Evolutionary conservation across 2,329 filamentous ascomycete species (phyloP).

Genomic region (Falciphora oryzae): DNA sequence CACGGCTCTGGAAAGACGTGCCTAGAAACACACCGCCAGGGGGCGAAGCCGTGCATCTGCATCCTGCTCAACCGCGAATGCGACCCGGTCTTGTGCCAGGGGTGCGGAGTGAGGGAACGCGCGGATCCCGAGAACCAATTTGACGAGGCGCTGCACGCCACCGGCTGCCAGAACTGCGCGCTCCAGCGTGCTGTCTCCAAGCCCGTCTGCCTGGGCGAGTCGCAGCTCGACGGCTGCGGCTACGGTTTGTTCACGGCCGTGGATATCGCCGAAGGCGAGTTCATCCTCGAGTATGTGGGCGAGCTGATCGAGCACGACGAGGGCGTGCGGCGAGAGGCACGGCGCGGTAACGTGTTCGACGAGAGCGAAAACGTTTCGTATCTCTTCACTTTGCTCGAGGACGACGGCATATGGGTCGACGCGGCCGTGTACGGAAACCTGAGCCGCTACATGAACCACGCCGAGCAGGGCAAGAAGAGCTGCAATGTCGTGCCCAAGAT

Average conservation of each 20-base stretch:
- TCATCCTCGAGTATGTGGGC: constrained; percentile 74
- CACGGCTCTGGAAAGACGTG: constrained; percentile 53
- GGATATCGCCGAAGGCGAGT: constrained; percentile 61
- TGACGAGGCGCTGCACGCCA: constrained; percentile 47
- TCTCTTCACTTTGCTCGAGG: constrained; percentile 53
- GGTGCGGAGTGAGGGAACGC: constrained; percentile 63
- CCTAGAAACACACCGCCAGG: constrained; percentile 47
- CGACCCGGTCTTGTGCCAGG: constrained; percentile 67
- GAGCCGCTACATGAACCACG: constrained; percentile 79
- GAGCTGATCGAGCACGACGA: constrained; percentile 69
- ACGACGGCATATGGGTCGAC: constrained; percentile 64
- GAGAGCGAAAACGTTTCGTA: constrained; percentile 61
- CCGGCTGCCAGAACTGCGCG: constrained; percentile 65
- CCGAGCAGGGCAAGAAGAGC: constrained; percentile 44
- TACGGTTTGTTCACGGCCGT: constrained; percentile 72
- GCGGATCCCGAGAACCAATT: constrained; percentile 64
- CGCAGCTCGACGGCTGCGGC: constrained; percentile 61
- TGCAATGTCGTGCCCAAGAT: constrained; percentile 61
- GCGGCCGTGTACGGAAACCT: constrained; percentile 74
- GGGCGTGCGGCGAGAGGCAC: constrained; percentile 59
- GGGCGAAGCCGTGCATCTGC: constrained; percentile 58
- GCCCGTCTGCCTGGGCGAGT: constrained; percentile 62
- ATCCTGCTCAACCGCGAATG: constrained; percentile 70
- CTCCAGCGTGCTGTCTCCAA: constrained; percentile 65
- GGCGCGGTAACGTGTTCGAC: constrained; percentile 55